Evolutionary conservation across 768 basidiomycete species (phyloP), one percentile per base, ranked within the genome.

Genomic region (Termitomyces sp.): DNA sequence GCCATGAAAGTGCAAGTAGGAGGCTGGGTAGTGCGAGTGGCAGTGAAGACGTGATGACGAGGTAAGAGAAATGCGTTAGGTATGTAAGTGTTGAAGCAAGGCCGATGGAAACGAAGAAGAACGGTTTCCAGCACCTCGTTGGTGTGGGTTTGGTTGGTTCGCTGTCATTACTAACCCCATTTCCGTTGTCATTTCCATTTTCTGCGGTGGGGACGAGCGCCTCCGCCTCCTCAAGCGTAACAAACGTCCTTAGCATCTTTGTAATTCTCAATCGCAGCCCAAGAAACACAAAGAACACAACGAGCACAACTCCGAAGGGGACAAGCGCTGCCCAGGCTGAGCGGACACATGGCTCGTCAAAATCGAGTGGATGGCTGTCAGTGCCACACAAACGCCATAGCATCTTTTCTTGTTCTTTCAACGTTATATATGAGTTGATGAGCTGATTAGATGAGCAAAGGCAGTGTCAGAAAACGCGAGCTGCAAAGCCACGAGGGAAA

Each of bases 21-120:
- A 88, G 73, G 0, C 79, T 74, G 7, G 75, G 75, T 2, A 79
- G 60, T 17, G 72, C 77, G 14, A 58, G 64, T 76, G 79, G 57
- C 3, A 52, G 40, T 0, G 68, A 60, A 25, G 79, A 70, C 43
- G 72, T 73, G n/a, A 81, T 76, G 15, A 86, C 64, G 15, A 67
- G 67, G 69, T 83, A 92, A 6, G 83, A 82, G n/a, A 83, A 86
- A 4, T 77, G 67, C n/a, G 77, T 79, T 2, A 88, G 70, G 87
- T 89, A 90, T 9, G 73, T 67, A 5, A 91, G 73, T 0, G 83
- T 75, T 66, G 88, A 81, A 5, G 80, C 42, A 40, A 89, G 80
- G 0, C 87, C 84, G 3, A 87, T 65, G 60, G 80, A 77, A 0
- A 80, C 76, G 49, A 91, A 80, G n/a, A 83, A 65, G 48, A 86